A percentile compares a stretch with the other conserved stretches of the same genome.
phyloP scores from a whole-genome alignment of 169 alveolate genomes.

The Cystoisospora suis region DNA sequence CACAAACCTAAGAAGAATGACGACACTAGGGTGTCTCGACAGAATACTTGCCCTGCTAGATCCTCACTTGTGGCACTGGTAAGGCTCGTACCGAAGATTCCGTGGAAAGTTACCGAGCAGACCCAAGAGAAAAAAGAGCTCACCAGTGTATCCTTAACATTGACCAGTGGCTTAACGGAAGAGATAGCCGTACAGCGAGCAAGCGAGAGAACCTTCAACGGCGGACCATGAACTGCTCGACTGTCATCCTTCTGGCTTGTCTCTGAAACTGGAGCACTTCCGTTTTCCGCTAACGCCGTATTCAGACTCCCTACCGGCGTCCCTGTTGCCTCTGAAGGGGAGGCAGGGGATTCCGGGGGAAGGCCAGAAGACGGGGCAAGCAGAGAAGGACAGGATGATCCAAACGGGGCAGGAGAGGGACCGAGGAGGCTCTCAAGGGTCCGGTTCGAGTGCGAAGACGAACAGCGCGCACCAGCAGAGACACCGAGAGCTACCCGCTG shows the following conservation, averaged over 20 bases:
- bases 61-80: too few species aligned
- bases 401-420: too few species aligned
- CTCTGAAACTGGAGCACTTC: not conserved
- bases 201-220: conserved; percentile 13
- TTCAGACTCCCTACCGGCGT: not conserved
- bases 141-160: not conserved
- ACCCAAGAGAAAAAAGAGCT: not conserved
- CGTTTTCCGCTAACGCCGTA: not conserved
- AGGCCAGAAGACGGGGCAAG: not conserved
- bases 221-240: conserved; percentile 27
- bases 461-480: too few species aligned
- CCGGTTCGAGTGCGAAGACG: too few species aligned
- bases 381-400: too few species aligned
- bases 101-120: too few species aligned
- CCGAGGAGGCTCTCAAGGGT: too few species aligned
- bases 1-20: too few species aligned
- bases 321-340: not conserved
- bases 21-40: too few species aligned
- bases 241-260: not conserved
- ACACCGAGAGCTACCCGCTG: too few species aligned
- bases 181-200: not conserved
- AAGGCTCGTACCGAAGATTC: too few species aligned
- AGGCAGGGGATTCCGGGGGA: not conserved
- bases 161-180: not conserved
- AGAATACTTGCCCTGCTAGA: too few species aligned